Evolutionary conservation across 805 yeast species (phyloP).

Genomic region (Yamadazyma takamatsuzukensis): DNA sequence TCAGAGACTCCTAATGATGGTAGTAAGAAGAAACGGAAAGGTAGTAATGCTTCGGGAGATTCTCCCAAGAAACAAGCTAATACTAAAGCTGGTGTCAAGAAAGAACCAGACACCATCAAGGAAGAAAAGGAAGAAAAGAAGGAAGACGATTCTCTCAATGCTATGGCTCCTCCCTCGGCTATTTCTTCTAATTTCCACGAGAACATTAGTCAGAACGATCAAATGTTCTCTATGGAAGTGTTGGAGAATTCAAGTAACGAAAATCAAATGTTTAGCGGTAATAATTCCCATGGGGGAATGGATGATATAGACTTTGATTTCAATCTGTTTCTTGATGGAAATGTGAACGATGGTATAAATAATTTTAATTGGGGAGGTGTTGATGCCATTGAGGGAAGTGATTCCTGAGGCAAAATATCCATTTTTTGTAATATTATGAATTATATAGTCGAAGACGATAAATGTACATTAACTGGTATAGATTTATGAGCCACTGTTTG

Average conservation of each 20-base stretch:
- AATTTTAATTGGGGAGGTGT: constrained; percentile 41
- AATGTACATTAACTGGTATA: not conserved
- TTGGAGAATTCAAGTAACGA: constrained; percentile 14
- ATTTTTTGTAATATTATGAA: not conserved
- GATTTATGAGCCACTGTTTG: not conserved
- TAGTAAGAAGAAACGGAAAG: constrained; percentile 28
- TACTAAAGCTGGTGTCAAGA: constrained; percentile 6
- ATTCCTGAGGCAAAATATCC: constrained; percentile 1
- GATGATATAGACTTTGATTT: constrained; percentile 45
- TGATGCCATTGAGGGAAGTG: constrained; percentile 24
- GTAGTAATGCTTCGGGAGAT: constrained; percentile 18
- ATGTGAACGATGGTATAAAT: constrained; percentile 31
- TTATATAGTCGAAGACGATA: not conserved
- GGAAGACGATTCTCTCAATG: constrained; percentile 14
- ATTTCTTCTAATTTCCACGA: constrained; percentile 16
- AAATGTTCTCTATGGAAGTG: constrained; percentile 34
- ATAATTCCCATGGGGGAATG: constrained; percentile 19
- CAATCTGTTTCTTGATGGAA: constrained; percentile 37
- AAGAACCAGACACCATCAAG: constrained; percentile 17
- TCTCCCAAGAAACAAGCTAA: constrained; percentile 32
- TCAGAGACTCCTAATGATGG: constrained; percentile 29
- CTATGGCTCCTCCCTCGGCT: constrained; percentile 24
- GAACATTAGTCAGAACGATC: constrained; percentile 21
- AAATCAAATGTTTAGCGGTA: constrained; percentile 7
- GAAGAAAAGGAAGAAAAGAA: constrained; percentile 21